These are phyloP conservation scores for Gastroboletus turbinatus DNA, from an alignment of 1,284 basidiomycete species.

Conservation along the genomic window DNA sequence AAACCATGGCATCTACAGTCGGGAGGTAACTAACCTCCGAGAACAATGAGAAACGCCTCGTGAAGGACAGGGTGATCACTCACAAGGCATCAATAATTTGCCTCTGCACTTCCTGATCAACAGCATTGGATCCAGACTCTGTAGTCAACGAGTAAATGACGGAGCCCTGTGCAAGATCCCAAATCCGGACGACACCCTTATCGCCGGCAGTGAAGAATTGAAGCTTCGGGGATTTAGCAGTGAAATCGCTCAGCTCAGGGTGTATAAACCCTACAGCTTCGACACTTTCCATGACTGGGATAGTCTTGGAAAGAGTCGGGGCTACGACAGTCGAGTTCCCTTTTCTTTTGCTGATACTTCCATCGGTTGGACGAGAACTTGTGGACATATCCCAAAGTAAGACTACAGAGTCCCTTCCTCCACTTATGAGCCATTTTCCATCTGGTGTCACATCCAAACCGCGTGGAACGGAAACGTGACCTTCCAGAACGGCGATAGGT, in stretches of 20 bases:
- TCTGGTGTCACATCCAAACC: slow-evolving; percentile 84
- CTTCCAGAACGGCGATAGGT: slow-evolving; percentile 80
- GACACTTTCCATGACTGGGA: slow-evolving; percentile 84
- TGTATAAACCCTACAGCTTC: slow-evolving; percentile 79
- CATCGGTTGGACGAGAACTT: slow-evolving; percentile 16
- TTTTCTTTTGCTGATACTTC: slow-evolving; percentile 46
- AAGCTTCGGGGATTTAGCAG: slow-evolving; percentile 45
- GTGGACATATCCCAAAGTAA: slow-evolving; percentile 75
- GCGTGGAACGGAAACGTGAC: slow-evolving; percentile 88
- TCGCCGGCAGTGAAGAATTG: slow-evolving; percentile 88
- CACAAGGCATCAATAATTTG: slow-evolving; percentile 75
- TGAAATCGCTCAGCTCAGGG: slow-evolving; percentile 48
- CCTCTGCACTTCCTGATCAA: slow-evolving; percentile 74
- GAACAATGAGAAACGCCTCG: slow-evolving; percentile 20
- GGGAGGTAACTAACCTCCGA: slow-evolving; percentile 60
- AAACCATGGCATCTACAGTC: slow-evolving; percentile 65
- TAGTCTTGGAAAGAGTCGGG: slow-evolving; percentile 76
- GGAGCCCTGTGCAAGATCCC: slow-evolving; percentile 73
- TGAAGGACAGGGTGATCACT: slow-evolving; percentile 34
- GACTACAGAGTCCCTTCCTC: slow-evolving; percentile 88
- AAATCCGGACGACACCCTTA: slow-evolving; percentile 79
- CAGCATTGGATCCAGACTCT: slow-evolving; percentile 42
- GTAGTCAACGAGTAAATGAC: slow-evolving; percentile 64
- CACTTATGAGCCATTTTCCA: slow-evolving; percentile 85
- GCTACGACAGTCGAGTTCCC: slow-evolving; percentile 41